phyloP scores from a whole-genome alignment of 2,329 filamentous ascomycete genomes.

The Thielaviopsis musarum region DNA sequence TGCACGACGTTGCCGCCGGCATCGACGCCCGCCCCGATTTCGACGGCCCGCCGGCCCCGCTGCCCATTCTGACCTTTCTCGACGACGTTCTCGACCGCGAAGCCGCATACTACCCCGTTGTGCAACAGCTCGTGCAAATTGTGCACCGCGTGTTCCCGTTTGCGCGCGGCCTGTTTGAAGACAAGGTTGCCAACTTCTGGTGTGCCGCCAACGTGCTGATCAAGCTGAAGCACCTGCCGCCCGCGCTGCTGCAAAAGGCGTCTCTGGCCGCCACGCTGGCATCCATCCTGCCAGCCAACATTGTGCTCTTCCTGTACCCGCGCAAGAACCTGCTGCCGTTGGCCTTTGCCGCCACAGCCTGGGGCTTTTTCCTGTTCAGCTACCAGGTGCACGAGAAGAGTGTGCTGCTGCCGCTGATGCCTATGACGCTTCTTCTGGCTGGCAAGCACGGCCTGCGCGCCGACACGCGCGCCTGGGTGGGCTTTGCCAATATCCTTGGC shows the following conservation, averaged over 20 bases:
- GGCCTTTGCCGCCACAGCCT: conserved; percentile 68
- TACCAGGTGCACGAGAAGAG: conserved; percentile 99
- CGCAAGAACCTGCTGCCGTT: conserved; percentile 61
- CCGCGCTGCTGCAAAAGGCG: conserved; percentile 54
- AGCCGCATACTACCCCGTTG: conserved; percentile 54
- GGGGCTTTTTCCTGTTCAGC: conserved; percentile 95
- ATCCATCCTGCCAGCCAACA: conserved; percentile 63
- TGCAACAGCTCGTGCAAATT: conserved; percentile 68
- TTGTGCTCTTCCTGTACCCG: conserved; percentile 64
- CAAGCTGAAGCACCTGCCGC: conserved; percentile 64
- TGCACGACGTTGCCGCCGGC: conserved; percentile 51
- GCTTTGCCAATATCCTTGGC: conserved; percentile 83
- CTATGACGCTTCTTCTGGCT: conserved; percentile 78
- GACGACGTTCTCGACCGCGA: conserved; percentile 42
- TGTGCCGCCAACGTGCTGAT: conserved; percentile 78
- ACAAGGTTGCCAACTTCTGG: conserved; percentile 98
- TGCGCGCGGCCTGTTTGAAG: conserved; percentile 87
- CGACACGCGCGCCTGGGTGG: conserved; percentile 72
- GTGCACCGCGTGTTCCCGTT: conserved; percentile 93
- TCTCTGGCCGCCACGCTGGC: conserved; percentile 59
- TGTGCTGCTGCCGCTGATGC: conserved; percentile 76
- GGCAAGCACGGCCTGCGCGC: conserved; percentile 62
- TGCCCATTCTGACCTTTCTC: conserved; percentile 45
- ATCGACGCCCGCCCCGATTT: conserved; percentile 20
- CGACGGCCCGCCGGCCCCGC: conserved; percentile 14